Evolutionary conservation across 768 basidiomycete species (phyloP), one percentile per base, ranked within the genome.

Genomic region (Mycena albidolilacea): DNA sequence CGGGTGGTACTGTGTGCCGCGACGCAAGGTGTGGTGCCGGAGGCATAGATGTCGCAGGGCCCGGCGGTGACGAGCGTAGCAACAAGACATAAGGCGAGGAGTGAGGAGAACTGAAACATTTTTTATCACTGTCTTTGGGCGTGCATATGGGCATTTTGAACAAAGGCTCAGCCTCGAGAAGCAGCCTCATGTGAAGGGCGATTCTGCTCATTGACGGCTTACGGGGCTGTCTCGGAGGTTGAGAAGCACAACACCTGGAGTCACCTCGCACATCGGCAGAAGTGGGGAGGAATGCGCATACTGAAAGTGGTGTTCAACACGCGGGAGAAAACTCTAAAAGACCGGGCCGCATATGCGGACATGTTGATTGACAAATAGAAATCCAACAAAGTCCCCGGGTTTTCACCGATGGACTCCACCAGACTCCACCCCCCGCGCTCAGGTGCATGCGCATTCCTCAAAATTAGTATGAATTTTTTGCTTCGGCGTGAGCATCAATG

Each of bases 21-120:
- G 21, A 69, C 72, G 57, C 72, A 73, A 37, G 72, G 72, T 9
- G 72, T 73, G 43, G 68, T 68, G 10, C 67, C 72, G 38, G 72
- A 73, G 66, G 71, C n/a, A 48, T 72, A 72, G 66, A 72, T 70
- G 66, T 72, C 71, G 71, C 71, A 72, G 43, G 30, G 30, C 30
- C 30, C 52, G 23, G 57, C 71, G 61, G 71, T 38, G 30, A 30
- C 30, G 30, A 30, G 58, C 50, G 69, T 46, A 30, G 69, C 72
- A 73, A 54, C 63, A 54, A 46, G 46, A 66, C 50, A 54, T 17
- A 66, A 66, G 14, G 54, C 64, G 64, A 66, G 64, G 64, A 66
- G 64, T 54, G 64, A 66, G 54, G 64, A 66, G 64, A 66, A 66
- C 64, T 57, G 64, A 19, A 66, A 55, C 64, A 66, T 66, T 44